Base-by-base conservation (phyloP, 169 alveolate species). In the Neospora caninum region DNA sequence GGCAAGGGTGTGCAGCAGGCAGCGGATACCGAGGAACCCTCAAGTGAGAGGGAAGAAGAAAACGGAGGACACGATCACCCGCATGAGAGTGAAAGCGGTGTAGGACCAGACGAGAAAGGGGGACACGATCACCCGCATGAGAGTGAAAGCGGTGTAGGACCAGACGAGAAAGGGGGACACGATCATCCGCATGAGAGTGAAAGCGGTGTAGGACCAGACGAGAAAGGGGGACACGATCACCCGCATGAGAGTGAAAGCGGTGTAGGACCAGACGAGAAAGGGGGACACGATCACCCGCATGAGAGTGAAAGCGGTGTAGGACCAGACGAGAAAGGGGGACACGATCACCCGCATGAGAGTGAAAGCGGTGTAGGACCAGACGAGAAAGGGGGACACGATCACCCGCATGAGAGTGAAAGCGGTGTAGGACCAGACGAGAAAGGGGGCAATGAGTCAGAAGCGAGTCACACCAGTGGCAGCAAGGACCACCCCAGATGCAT, bases 401-500 rank as follows among this genome's bases (percentile, higher is more conserved):
- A 88, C 29, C 34, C 49, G 4, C 38, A 69, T 7, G 54, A 53
- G 83, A 45, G 41, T 27, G 73, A 25, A 42, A 41, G 58, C 58
- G 13, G 42, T 88, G 82, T 36, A 25, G 9, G 13, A 22, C 9
- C 93, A 45, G 82, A 49, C n/a, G n/a, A n/a, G n/a, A n/a, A n/a
- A n/a, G n/a, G n/a, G 36, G 53, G 49, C 31, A 16, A 58, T 88
- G 80, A 7, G 36, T 18, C 49, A 45, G 27, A 9, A 69, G 82
- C 86, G 18, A 27, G 82, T 49, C 58, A 49, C 13, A 49, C 58
- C 58, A 49, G 58, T n/a, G n/a, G n/a, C 22, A 49, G 58, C 58
- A 13, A 69, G 27, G 58, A 22, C 27, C 27, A 88, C 34, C n/a
- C 93, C 58, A 49, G 58, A n/a, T 92, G 94, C 69, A 49, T 36